A percentile compares a stretch with the other conserved stretches of the same genome.
Evolutionary conservation across 2,329 filamentous ascomycete species (phyloP).

Genomic region (Fusarium azukiicola): DNA sequence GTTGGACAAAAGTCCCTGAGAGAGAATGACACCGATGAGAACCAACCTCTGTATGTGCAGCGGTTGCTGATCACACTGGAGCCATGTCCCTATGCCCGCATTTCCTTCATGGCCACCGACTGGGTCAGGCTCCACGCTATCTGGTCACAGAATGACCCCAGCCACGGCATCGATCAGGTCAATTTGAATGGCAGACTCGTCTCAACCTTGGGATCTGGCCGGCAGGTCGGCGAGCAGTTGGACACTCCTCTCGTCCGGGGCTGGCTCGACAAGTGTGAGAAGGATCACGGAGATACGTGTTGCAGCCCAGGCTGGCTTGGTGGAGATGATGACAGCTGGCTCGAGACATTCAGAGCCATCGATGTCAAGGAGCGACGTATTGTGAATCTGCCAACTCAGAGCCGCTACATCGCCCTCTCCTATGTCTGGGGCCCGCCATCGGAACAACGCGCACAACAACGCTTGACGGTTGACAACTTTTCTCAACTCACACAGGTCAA

Average conservation of each 20-base stretch:
- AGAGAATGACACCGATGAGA: neutral
- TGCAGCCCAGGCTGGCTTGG: conserved; percentile 20
- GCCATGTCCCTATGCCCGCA: conserved; percentile 17
- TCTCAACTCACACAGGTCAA: neutral
- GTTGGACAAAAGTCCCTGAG: neutral
- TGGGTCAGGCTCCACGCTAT: conserved; percentile 20
- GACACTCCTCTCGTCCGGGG: conserved; percentile 5
- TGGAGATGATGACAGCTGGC: neutral
- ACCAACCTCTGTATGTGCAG: neutral
- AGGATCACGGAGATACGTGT: conserved; percentile 21
- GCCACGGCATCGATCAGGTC: neutral
- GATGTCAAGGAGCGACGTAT: conserved; percentile 21
- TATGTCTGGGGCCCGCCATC: conserved; percentile 35
- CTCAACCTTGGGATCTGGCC: conserved; percentile 10
- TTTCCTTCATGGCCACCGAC: conserved; percentile 1
- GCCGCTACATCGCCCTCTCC: conserved; percentile 39
- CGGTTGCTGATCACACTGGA: conserved; percentile 19
- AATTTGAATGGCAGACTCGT: neutral
- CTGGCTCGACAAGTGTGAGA: conserved; percentile 38
- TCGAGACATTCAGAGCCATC: conserved; percentile 4
- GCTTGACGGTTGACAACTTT: conserved; percentile 17
- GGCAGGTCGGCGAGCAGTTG: neutral
- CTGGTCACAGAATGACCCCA: conserved; percentile 11
- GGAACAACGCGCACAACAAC: neutral
- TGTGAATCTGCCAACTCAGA: conserved; percentile 14